These are phyloP conservation scores for Saturnispora kantuleensis DNA, from an alignment of 805 yeast species.

Conservation along the genomic window DNA sequence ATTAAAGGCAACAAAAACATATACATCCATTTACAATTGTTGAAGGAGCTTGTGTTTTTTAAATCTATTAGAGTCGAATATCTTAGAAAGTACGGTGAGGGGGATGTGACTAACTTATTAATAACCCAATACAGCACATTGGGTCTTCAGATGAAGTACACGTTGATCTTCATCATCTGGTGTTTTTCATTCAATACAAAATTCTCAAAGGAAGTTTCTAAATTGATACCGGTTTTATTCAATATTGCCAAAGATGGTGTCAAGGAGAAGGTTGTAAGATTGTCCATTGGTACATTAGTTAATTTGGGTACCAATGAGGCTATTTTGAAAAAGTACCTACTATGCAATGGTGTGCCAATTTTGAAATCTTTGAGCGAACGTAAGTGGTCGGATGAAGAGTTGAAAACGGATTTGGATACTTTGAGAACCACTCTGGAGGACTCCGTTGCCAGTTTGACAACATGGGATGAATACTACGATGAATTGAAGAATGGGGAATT, in stretches of 20 bases:
- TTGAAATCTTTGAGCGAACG: slow-evolving; percentile 66
- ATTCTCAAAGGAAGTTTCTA: slow-evolving; percentile 34
- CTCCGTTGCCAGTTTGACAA: slow-evolving; percentile 70
- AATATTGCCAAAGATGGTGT: slow-evolving; percentile 67
- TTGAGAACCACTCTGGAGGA: slow-evolving; percentile 55
- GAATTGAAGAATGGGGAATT: slow-evolving; percentile 74
- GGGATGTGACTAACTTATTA: background rate
- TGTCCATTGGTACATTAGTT: slow-evolving; percentile 65
- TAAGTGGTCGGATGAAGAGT: slow-evolving; percentile 92
- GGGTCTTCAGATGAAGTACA: slow-evolving; percentile 76
- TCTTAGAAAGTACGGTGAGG: slow-evolving; percentile 16
- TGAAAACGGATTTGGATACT: slow-evolving; percentile 56
- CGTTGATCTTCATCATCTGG: slow-evolving; percentile 74
- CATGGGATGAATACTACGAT: slow-evolving; percentile 83
- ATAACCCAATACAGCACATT: slow-evolving; percentile 29
- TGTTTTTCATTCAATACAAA: slow-evolving; percentile 54
- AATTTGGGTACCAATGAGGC: slow-evolving; percentile 39
- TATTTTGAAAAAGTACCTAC: slow-evolving; percentile 46
- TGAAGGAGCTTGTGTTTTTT: slow-evolving; percentile 48
- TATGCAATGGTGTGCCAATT: slow-evolving; percentile 65
- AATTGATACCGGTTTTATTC: slow-evolving; percentile 32
- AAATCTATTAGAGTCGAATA: slow-evolving; percentile 48
- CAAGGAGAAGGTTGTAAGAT: slow-evolving; percentile 83
- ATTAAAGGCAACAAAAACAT: background rate
- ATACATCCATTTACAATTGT: slow-evolving; percentile 38